These are phyloP conservation scores for Rhododendron kiyosumense DNA, from an alignment of 148 eudicot species.

Conservation along the genomic window DNA sequence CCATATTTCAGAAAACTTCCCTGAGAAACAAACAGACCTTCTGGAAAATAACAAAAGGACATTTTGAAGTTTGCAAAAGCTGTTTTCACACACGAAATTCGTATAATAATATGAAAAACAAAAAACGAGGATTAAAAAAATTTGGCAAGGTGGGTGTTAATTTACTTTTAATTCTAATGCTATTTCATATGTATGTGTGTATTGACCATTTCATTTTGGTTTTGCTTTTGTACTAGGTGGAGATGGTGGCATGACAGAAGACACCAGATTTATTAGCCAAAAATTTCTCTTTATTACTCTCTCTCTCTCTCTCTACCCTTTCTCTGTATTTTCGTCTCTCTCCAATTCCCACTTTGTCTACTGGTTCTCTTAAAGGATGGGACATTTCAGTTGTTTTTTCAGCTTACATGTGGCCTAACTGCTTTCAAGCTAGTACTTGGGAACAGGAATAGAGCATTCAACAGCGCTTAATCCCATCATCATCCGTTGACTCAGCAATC, in stretches of 20 bases:
- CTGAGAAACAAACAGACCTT: not conserved
- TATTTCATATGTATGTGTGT: not conserved
- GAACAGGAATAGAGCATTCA: no score
- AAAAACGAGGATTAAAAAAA: not conserved
- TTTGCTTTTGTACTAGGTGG: slow-evolving; percentile 48
- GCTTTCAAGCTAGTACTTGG: not conserved
- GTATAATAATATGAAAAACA: not conserved
- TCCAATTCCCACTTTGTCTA: not conserved
- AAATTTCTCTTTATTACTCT: not conserved
- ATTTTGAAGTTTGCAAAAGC: not conserved
- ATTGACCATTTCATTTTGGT: not conserved
- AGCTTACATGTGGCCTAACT: not conserved
- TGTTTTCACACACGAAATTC: not conserved
- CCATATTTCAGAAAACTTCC: not conserved
- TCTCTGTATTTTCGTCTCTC: not conserved
- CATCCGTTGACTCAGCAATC: no score
- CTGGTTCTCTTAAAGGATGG: slow-evolving; percentile 13
- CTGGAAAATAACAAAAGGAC: not conserved
- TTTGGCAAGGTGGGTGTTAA: not conserved
- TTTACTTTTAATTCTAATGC: not conserved
- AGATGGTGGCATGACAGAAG: slow-evolving; percentile 83
- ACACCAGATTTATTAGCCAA: slow-evolving; percentile 54
- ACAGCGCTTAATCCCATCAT: no score
- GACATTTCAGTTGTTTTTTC: slow-evolving; percentile 15
- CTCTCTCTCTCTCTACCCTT: not conserved